Evolutionary conservation across 2,329 filamentous ascomycete species (phyloP).

Genomic region (Botrytis cinerea): DNA sequence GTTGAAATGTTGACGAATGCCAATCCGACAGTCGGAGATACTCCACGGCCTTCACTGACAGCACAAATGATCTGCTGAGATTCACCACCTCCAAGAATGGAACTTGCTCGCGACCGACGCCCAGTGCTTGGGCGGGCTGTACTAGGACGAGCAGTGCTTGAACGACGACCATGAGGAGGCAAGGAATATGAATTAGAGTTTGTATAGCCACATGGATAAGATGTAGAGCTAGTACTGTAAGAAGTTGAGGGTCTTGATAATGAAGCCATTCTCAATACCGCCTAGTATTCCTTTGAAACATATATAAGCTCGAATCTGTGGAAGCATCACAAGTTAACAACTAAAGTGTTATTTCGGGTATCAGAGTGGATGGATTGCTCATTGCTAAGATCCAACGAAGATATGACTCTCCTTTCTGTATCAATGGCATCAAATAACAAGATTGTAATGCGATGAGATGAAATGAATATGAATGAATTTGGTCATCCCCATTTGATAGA

Average conservation of each 20-base stretch:
- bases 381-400: neutral
- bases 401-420: neutral
- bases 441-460: neutral
- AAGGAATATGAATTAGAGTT: constrained; percentile 37
- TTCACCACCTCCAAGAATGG: constrained; percentile 48
- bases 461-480: neutral
- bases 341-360: constrained; percentile 27
- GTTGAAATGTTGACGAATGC: constrained; percentile 86
- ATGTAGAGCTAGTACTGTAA: constrained; percentile 34
- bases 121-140: constrained; percentile 40
- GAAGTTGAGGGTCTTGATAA: constrained; percentile 35
- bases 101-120: constrained; percentile 37
- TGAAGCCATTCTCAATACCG: constrained; percentile 25
- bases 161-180: constrained; percentile 28
- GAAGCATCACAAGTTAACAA: neutral
- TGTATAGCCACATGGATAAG: constrained; percentile 37
- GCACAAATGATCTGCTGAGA: constrained; percentile 82
- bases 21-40: constrained; percentile 80
- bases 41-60: constrained; percentile 81
- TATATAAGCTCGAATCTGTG: neutral
- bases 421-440: too few species aligned
- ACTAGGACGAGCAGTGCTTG: constrained; percentile 36
- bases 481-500: neutral
- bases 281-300: neutral
- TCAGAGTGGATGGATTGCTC: constrained; percentile 20